Conservation (phyloP, 2,329 filamentous ascomycete species). For the Ascosphaera aggregata region DNA sequence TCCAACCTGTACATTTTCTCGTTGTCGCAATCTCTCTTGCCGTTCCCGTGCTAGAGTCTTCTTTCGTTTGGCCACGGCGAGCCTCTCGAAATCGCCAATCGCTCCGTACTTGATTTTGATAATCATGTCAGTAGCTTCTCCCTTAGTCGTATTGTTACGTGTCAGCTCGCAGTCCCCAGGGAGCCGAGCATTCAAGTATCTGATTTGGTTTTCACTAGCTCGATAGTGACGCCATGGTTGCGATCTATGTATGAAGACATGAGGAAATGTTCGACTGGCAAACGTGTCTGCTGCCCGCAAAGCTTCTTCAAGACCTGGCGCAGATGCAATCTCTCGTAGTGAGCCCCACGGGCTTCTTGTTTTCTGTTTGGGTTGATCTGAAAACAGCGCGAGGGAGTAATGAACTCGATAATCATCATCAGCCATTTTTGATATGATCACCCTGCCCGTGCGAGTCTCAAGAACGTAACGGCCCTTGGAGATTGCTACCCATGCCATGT, state of each 20-base stretch:
- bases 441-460: slow-evolving; percentile 36
- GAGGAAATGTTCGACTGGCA: slow-evolving; percentile 41
- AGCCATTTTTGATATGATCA: slow-evolving; percentile 23
- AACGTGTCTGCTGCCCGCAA: slow-evolving; percentile 72
- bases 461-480: slow-evolving; percentile 49
- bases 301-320: slow-evolving; percentile 45
- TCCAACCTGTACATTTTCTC: slow-evolving; percentile 24
- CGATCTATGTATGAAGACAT: slow-evolving; percentile 38
- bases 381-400: slow-evolving; percentile 10
- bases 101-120: slow-evolving; percentile 73
- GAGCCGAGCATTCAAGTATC: slow-evolving; percentile 19
- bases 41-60: slow-evolving; percentile 14
- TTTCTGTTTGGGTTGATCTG: slow-evolving; percentile 10
- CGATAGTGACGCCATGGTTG: slow-evolving; percentile 46
- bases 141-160: slow-evolving; percentile 43
- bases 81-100: slow-evolving; percentile 33
- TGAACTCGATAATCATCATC: slow-evolving; percentile 11
- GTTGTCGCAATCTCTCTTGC: slow-evolving; percentile 10
- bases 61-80: slow-evolving; percentile 31
- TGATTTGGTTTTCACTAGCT: slow-evolving; percentile 30
- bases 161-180: slow-evolving; percentile 36
- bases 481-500: slow-evolving; percentile 61
- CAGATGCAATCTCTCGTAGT: slow-evolving; percentile 43
- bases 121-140: slow-evolving; percentile 69
- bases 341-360: slow-evolving; percentile 35